Evolutionary conservation across 2,329 filamentous ascomycete genomes (phyloP).

Genomic region (Cladosporium sp.): DNA sequence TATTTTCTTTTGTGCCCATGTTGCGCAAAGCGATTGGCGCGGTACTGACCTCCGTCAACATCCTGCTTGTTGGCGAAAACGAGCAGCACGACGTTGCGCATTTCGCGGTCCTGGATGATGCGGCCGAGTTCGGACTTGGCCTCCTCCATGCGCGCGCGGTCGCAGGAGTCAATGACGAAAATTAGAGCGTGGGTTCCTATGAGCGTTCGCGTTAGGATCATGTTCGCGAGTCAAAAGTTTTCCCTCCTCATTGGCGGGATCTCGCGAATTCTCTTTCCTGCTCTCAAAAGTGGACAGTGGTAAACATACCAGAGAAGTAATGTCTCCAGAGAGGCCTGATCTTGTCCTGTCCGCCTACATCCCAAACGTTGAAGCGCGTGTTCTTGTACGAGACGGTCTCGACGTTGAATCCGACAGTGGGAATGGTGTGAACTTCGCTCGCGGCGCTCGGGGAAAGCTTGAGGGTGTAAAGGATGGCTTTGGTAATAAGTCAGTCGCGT

Average conservation of each 20-base stretch:
- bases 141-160: conserved; percentile 96
- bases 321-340: conserved; percentile 99
- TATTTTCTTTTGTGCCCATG: too few relatives aligned
- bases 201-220: conserved; percentile 37
- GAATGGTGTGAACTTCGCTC: conserved; percentile 98
- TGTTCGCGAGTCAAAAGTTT: background rate
- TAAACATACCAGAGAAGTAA: conserved; percentile 71
- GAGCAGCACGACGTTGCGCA: conserved; percentile 90
- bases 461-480: conserved; percentile 95
- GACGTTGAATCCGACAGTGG: conserved; percentile 99
- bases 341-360: conserved; percentile 99
- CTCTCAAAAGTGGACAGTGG: background rate
- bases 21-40: too few relatives aligned
- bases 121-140: conserved; percentile 93
- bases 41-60: conserved; percentile 69
- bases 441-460: conserved; percentile 64
- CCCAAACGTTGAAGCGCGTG: conserved; percentile 99
- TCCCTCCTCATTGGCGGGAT: conserved; percentile 34
- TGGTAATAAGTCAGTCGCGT: background rate
- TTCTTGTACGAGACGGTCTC: conserved; percentile 99
- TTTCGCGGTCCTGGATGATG: conserved; percentile 98
- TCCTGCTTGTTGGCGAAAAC: conserved; percentile 99
- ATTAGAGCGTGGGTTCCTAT: conserved; percentile 85
- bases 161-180: conserved; percentile 98
- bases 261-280: background rate